phyloP scores from a whole-genome alignment of 1,284 basidiomycete genomes.

The Ceratorhiza oryzae-sativae region DNA sequence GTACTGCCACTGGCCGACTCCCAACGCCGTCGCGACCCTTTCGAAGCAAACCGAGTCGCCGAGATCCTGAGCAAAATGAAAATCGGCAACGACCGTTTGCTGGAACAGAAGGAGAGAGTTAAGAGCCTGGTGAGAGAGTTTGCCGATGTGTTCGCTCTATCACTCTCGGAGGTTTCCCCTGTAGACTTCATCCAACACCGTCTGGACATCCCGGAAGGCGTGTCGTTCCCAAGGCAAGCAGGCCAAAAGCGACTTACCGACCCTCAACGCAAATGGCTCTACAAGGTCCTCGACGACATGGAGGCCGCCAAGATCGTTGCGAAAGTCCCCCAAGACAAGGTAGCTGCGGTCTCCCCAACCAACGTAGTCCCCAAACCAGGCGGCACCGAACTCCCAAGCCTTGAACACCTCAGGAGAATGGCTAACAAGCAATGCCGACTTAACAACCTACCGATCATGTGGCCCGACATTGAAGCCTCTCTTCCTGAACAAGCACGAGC shows the following conservation, averaged over 20 bases:
- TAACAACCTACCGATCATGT: conserved; percentile 3
- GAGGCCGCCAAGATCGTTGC: conserved; percentile 33
- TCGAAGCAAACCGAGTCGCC: not conserved
- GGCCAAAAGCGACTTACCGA: conserved; percentile 41
- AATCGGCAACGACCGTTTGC: conserved; percentile 27
- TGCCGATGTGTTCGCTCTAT: conserved; percentile 28
- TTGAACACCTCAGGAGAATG: conserved; percentile 31
- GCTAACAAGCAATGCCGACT: conserved; percentile 24
- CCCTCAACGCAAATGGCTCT: conserved; percentile 29
- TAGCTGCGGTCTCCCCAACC: conserved; percentile 21
- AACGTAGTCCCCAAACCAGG: conserved; percentile 19
- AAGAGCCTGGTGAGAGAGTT: conserved; percentile 8
- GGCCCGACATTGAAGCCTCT: not conserved
- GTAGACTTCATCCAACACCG: conserved; percentile 39
- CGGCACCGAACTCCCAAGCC: conserved; percentile 7
- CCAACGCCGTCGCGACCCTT: not conserved
- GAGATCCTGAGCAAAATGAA: conserved; percentile 17
- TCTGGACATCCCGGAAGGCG: conserved; percentile 39
- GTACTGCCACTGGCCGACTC: not conserved
- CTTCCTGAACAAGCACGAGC: not conserved
- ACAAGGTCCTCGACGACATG: conserved; percentile 40
- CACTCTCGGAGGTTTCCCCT: conserved; percentile 22
- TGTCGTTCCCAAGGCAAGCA: conserved; percentile 27
- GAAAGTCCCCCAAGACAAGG: conserved; percentile 30
- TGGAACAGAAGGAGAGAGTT: conserved; percentile 11